Evolutionary conservation across 2,329 filamentous ascomycete genomes (phyloP), one percentile per base, ranked within the genome.

Genomic region (Pseudocercospora pini-densiflorae): DNA sequence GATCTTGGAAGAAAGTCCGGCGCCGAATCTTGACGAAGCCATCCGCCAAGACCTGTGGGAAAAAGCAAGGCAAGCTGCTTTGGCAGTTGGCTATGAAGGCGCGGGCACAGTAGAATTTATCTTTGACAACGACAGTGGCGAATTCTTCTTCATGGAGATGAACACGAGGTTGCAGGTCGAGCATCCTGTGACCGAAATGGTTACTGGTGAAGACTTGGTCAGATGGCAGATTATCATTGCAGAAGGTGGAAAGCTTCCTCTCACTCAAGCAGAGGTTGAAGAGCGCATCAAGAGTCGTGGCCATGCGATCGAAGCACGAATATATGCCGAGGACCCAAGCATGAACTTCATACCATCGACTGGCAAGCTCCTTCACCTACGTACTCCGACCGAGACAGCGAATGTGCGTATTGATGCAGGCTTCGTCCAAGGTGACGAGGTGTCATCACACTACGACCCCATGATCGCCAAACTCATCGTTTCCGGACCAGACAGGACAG

Each of bases 391-490:
- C 58, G 82, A 86, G 5, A 86, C 88, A 43, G 85, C 90, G 0
- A 91, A 93, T 69, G 87, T 98, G 33, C 89, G 95, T 47, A 93
- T 99, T 70, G 95, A 99, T 75, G 93, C 94, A 54, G 95, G 95
- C 1, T 98, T 98, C 77, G 88, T 94, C 29, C 86, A 93, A 72
- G 95, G 95, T 27, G 94, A 97, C 77, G 92, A 93, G 69, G 92
- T 99, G 2, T 96, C 94, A 0, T 92, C 94, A 65, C 92, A 95
- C 62, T 99, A 99, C 79, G 95, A 99, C 73, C 95, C 95, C 29
- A 99, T 99, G 95, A 97, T 99, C 72, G 92, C 95, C 53, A 99
- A 99, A 81, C 87, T 99, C 61, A 99, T 99, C 73, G 93, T 98
- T 5, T 88, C 92, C 65, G 95, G 92, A 0, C 86, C 88, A 16